These are phyloP conservation scores for Arachis hypogaea DNA, from an alignment of 306 rosid species.

Conservation along the genomic window DNA sequence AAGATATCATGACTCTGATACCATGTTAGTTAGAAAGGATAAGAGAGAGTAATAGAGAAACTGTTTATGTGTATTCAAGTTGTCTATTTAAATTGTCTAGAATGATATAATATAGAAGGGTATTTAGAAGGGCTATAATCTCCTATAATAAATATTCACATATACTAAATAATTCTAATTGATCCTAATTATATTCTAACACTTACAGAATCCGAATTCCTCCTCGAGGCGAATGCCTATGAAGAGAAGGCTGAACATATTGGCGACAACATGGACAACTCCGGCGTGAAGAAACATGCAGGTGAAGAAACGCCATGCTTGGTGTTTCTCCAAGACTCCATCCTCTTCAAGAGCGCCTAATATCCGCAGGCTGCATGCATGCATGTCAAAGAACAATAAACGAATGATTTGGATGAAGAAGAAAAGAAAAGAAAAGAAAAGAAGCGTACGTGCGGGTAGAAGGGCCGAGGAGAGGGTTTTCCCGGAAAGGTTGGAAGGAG, in stretches of 20 bases:
- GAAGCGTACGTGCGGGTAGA: conserved; percentile 51
- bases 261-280: conserved; percentile 70
- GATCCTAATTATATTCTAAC: too few relatives aligned
- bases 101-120: too few relatives aligned
- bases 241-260: conserved; percentile 83
- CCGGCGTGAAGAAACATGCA: conserved; percentile 99
- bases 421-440: too few relatives aligned
- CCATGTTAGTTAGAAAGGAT: too few relatives aligned
- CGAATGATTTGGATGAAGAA: neutral
- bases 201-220: conserved; percentile 83
- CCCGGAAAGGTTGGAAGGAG: conserved; percentile 72
- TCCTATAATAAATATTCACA: too few relatives aligned
- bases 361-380: conserved; percentile 52
- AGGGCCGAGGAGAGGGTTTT: conserved; percentile 88
- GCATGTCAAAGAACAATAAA: conserved; percentile 20
- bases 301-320: conserved; percentile 76
- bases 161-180: too few relatives aligned
- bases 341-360: conserved; percentile 69
- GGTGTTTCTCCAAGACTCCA: conserved; percentile 49
- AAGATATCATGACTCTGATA: too few relatives aligned
- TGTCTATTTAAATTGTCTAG: too few relatives aligned
- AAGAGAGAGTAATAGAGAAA: too few relatives aligned
- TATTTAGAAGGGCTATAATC: too few relatives aligned
- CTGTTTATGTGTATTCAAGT: too few relatives aligned
- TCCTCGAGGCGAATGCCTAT: conserved; percentile 81